Evolutionary conservation across 345 rosid species (phyloP).

Genomic region (Erucastrum elatum): DNA sequence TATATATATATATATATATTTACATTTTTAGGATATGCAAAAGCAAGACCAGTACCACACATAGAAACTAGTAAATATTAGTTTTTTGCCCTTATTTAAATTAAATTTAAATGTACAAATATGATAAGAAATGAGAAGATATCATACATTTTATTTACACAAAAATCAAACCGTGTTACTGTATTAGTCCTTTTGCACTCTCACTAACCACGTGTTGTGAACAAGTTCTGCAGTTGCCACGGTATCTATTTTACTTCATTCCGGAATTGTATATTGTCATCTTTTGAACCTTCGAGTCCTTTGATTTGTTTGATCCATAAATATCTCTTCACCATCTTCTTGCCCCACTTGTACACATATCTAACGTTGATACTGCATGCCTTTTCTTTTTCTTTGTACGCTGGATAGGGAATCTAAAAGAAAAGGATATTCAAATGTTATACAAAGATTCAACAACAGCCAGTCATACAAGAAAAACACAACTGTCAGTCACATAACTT

Average conservation of each 20-base stretch:
- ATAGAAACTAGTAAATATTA: too few species aligned
- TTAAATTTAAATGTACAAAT: neutral
- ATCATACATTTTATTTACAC: neutral
- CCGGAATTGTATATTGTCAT: neutral
- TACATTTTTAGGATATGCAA: too few species aligned
- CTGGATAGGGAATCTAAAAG: neutral
- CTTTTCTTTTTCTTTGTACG: neutral
- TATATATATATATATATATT: too few species aligned
- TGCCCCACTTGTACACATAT: neutral
- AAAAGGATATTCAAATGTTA: neutral
- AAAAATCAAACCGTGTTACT: neutral
- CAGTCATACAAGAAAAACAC: too few species aligned
- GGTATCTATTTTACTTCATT: neutral
- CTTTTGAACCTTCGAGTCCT: neutral
- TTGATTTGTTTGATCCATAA: neutral
- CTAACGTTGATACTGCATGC: neutral
- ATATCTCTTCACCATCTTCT: neutral
- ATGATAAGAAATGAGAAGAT: neutral
- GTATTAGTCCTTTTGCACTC: neutral
- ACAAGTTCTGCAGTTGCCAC: neutral
- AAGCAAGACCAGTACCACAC: too few species aligned
- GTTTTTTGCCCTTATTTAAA: too few species aligned
- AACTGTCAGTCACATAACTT: neutral
- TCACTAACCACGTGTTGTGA: neutral
- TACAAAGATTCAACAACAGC: neutral